A percentile compares a stretch with the other conserved stretches of the same genome.
Evolutionary conservation across 2,329 filamentous ascomycete genomes (phyloP).

Genomic region (Chalaropsis ovoidea): DNA sequence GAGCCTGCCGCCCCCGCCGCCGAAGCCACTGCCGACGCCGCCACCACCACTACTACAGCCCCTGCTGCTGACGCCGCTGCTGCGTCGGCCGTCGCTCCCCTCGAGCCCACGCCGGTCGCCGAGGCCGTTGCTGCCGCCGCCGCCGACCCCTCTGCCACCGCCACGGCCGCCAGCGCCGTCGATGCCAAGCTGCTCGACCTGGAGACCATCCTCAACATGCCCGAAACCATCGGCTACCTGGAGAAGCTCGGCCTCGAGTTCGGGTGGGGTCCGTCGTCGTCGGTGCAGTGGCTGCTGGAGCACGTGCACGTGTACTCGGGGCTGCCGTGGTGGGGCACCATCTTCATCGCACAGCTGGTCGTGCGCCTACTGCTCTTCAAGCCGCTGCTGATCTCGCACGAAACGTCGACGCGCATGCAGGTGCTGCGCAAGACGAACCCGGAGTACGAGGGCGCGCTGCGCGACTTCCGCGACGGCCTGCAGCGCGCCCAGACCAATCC

Average conservation of each 20-base stretch:
- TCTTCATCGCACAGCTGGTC: conserved; percentile 53
- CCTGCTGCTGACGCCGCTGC: conserved; percentile 23
- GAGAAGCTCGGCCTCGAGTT: conserved; percentile 76
- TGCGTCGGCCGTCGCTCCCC: conserved; percentile 18
- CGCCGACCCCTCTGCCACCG: conserved; percentile 27
- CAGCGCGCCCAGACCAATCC: conserved; percentile 35
- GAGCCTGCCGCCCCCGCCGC: conserved; percentile 22
- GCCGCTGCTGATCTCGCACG: conserved; percentile 51
- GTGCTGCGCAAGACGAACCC: conserved; percentile 44
- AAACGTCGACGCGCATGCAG: conserved; percentile 52
- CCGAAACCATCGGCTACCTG: conserved; percentile 73
- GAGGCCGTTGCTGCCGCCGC: conserved; percentile 25
- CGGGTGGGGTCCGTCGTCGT: conserved; percentile 65
- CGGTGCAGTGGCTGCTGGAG: conserved; percentile 69
- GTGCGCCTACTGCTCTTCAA: conserved; percentile 58
- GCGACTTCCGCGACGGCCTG: conserved; percentile 40
- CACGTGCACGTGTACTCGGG: conserved; percentile 67
- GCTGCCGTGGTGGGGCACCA: conserved; percentile 72
- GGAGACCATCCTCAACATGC: conserved; percentile 43
- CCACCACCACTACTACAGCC: conserved; percentile 26
- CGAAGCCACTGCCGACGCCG: conserved; percentile 26
- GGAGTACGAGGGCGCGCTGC: conserved; percentile 38
- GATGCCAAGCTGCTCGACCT: conserved; percentile 29
- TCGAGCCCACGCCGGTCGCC: conserved; percentile 25
- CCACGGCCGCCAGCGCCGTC: conserved; percentile 22